These are phyloP conservation scores for Malus sylvestris DNA, from an alignment of 306 rosid genomes.

Conservation along the genomic window DNA sequence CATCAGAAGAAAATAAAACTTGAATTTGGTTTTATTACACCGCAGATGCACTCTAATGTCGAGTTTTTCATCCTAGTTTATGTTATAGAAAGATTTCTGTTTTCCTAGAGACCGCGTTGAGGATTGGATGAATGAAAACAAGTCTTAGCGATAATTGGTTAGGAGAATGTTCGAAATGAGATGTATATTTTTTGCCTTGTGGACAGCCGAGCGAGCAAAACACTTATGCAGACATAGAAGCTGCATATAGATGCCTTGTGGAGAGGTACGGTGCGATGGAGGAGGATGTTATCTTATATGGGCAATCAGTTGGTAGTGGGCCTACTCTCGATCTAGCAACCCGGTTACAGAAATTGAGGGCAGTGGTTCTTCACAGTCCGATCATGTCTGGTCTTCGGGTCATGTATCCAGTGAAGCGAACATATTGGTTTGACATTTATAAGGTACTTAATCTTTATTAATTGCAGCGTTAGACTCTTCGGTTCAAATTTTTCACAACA, in stretches of 20 bases:
- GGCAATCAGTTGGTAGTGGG: slow-evolving; percentile 97
- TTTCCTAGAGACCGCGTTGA: neutral
- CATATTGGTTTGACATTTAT: slow-evolving; percentile 95
- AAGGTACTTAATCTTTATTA: slow-evolving; percentile 49
- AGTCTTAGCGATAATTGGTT: slow-evolving; percentile 4
- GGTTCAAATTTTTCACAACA: neutral
- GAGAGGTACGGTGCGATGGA: slow-evolving; percentile 77
- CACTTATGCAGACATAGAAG: slow-evolving; percentile 94
- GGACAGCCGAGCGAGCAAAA: slow-evolving; percentile 88
- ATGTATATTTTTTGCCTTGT: slow-evolving; percentile 3
- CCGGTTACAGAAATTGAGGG: slow-evolving; percentile 67
- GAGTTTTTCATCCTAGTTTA: neutral
- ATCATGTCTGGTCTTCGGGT: slow-evolving; percentile 92
- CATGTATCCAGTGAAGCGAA: slow-evolving; percentile 91
- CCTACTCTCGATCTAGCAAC: slow-evolving; percentile 89
- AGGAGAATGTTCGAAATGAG: slow-evolving; percentile 6
- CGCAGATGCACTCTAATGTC: neutral
- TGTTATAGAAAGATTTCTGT: neutral
- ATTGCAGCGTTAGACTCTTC: slow-evolving; percentile 1
- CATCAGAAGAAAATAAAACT: neutral
- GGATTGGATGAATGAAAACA: neutral
- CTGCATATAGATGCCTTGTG: slow-evolving; percentile 75
- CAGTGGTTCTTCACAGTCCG: slow-evolving; percentile 94
- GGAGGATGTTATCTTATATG: slow-evolving; percentile 89
- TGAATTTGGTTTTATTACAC: neutral